Percentiles rank a stretch among this genome's conserved stretches.
These are phyloP conservation scores for Cryptosporidium viatorum DNA, from an alignment of 169 alveolate genomes.

Conservation along the genomic window DNA sequence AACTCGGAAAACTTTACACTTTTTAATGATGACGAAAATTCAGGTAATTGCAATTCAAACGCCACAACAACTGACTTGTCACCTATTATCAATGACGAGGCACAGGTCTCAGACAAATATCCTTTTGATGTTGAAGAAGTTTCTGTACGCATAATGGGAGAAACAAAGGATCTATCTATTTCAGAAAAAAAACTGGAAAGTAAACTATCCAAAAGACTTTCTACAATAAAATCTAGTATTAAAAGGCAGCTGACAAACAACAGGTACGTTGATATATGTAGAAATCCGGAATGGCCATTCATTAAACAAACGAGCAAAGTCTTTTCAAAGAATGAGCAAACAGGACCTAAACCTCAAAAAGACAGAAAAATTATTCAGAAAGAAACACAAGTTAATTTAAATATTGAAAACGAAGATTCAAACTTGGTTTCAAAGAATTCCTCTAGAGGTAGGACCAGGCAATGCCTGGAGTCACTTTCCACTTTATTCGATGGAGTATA, in stretches of 20 bases:
- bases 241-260: slow-evolving; percentile 62
- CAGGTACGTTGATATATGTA: slow-evolving; percentile 63
- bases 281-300: slow-evolving; percentile 74
- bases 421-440: background rate
- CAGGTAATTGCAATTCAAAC: slow-evolving; percentile 8
- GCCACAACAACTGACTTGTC: background rate
- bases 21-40: background rate
- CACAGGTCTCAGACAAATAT: background rate
- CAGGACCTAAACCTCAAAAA: background rate
- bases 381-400: background rate
- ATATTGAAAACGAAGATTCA: background rate
- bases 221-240: slow-evolving; percentile 15
- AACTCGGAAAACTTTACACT: background rate
- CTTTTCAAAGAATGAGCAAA: slow-evolving; percentile 35
- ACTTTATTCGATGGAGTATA: slow-evolving; percentile 78
- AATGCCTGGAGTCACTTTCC: slow-evolving; percentile 74
- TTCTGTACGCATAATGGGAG: background rate
- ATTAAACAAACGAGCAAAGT: slow-evolving; percentile 15
- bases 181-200: background rate
- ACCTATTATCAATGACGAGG: background rate
- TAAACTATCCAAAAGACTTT: background rate
- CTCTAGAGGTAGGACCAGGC: slow-evolving; percentile 42
- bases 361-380: background rate
- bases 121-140: background rate
- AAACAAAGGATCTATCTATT: background rate